Conservation (phyloP, 495 filamentous ascomycete genomes). For the Pyrenula massariospora region DNA sequence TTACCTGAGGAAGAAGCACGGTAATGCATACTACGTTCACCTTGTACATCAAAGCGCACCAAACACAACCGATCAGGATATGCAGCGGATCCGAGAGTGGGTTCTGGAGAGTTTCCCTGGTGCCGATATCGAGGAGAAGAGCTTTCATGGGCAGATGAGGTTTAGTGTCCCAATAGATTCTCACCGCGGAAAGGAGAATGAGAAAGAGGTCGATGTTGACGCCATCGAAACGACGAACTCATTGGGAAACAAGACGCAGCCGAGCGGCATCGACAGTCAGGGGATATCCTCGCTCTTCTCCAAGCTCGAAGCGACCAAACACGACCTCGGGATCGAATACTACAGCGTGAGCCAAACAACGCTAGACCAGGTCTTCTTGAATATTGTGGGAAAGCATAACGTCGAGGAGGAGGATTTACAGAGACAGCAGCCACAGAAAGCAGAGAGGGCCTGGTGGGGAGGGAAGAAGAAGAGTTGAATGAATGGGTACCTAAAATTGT, state of each 20-base stretch:
- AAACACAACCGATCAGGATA: constrained; percentile 52
- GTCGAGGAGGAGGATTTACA: constrained; percentile 61
- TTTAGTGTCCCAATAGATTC: constrained; percentile 52
- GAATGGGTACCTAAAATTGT: neutral
- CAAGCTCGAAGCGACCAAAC: constrained; percentile 54
- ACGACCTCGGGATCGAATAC: constrained; percentile 57
- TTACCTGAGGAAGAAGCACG: constrained; percentile 23
- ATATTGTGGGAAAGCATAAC: constrained; percentile 64
- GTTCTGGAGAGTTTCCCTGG: constrained; percentile 40
- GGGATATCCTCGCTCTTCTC: constrained; percentile 56
- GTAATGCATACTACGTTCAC: constrained; percentile 29
- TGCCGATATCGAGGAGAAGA: constrained; percentile 55
- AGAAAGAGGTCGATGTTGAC: constrained; percentile 8
- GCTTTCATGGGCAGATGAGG: constrained; percentile 71
- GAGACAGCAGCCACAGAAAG: neutral
- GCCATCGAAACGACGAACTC: constrained; percentile 2
- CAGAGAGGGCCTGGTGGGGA: neutral
- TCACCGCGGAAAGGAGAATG: constrained; percentile 2
- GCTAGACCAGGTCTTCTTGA: constrained; percentile 79
- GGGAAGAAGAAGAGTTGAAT: constrained; percentile 18
- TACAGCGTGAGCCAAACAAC: constrained; percentile 74
- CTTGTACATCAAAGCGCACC: constrained; percentile 66
- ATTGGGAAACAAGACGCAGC: neutral
- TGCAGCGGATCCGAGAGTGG: constrained; percentile 50
- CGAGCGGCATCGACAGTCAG: neutral